Conservation (phyloP, 495 filamentous ascomycete species). For the Daldinia decipiens region DNA sequence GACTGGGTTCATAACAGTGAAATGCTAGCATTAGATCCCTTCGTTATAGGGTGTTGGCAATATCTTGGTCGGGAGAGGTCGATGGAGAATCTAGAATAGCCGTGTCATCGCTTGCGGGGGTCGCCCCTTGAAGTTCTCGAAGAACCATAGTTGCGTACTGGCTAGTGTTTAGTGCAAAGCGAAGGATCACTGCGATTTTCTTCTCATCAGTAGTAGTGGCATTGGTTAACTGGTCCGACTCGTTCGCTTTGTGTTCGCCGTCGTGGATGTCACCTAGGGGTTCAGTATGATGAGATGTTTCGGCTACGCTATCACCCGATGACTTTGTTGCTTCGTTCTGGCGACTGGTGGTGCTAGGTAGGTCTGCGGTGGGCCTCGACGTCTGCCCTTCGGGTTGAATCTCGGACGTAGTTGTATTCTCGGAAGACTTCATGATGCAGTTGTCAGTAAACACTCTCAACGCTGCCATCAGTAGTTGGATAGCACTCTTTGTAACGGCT, state of each 20-base stretch:
- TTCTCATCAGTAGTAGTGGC: slow-evolving; percentile 39
- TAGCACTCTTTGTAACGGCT: slow-evolving; percentile 19
- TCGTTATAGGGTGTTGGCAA: not conserved
- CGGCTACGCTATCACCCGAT: slow-evolving; percentile 4
- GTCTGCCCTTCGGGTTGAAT: slow-evolving; percentile 8
- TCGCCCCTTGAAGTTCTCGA: slow-evolving; percentile 70
- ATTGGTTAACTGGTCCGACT: slow-evolving; percentile 11
- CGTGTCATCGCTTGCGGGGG: slow-evolving; percentile 4
- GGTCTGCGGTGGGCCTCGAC: not conserved
- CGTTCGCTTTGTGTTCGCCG: not conserved
- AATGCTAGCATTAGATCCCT: not conserved
- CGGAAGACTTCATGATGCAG: slow-evolving; percentile 25
- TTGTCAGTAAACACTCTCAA: slow-evolving; percentile 35
- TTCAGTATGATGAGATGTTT: not conserved
- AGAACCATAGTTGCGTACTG: slow-evolving; percentile 96
- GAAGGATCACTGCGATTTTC: slow-evolving; percentile 85
- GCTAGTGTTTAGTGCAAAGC: slow-evolving; percentile 83
- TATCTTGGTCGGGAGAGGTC: not conserved
- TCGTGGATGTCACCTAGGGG: not conserved
- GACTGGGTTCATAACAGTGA: not conserved
- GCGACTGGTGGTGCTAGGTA: not conserved
- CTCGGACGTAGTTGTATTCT: slow-evolving; percentile 4
- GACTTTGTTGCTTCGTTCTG: slow-evolving; percentile 14
- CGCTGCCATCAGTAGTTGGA: slow-evolving; percentile 32
- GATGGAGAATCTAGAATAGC: not conserved